phyloP scores from a whole-genome alignment of 495 filamentous ascomycete genomes.

The Penicillium nucicola region DNA sequence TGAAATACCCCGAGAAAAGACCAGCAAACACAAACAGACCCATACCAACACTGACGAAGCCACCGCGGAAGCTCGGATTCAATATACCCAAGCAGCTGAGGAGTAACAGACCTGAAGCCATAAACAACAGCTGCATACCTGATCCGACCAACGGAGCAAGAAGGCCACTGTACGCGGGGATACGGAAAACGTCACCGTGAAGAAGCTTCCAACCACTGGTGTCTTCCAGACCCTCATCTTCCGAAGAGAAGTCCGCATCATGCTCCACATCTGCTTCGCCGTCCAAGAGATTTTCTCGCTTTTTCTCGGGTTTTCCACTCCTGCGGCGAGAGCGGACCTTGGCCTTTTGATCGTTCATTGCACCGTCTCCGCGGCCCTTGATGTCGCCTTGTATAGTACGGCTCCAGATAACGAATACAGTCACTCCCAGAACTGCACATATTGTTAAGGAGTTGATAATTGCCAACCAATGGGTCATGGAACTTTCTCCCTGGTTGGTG shows the following conservation, averaged over 20 bases:
- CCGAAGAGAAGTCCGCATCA: slow-evolving; percentile 62
- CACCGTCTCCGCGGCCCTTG: slow-evolving; percentile 63
- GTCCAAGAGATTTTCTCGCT: slow-evolving; percentile 59
- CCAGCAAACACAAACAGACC: slow-evolving; percentile 88
- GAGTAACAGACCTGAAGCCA: slow-evolving; percentile 74
- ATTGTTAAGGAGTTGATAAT: slow-evolving; percentile 91
- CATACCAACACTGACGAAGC: slow-evolving; percentile 83
- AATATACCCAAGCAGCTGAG: slow-evolving; percentile 79
- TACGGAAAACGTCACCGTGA: slow-evolving; percentile 91
- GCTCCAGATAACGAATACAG: slow-evolving; percentile 82
- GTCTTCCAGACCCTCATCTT: slow-evolving; percentile 80
- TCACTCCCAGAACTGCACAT: slow-evolving; percentile 73
- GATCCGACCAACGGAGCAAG: slow-evolving; percentile 86
- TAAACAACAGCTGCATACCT: slow-evolving; percentile 86
- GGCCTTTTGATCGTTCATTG: slow-evolving; percentile 65
- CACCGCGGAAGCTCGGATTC: slow-evolving; percentile 89
- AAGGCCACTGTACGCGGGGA: slow-evolving; percentile 69
- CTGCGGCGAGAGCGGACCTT: slow-evolving; percentile 49
- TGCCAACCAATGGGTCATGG: slow-evolving; percentile 86
- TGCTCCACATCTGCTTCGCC: slow-evolving; percentile 57
- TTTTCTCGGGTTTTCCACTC: slow-evolving; percentile 52
- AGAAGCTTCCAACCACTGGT: slow-evolving; percentile 90
- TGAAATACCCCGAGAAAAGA: slow-evolving; percentile 91
- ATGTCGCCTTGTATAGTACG: slow-evolving; percentile 82
- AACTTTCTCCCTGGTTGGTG: slow-evolving; percentile 82